Evolutionary conservation across 257 asterid species (phyloP), one percentile per base, ranked within the genome.

Genomic region (Salvia miltiorrhiza): DNA sequence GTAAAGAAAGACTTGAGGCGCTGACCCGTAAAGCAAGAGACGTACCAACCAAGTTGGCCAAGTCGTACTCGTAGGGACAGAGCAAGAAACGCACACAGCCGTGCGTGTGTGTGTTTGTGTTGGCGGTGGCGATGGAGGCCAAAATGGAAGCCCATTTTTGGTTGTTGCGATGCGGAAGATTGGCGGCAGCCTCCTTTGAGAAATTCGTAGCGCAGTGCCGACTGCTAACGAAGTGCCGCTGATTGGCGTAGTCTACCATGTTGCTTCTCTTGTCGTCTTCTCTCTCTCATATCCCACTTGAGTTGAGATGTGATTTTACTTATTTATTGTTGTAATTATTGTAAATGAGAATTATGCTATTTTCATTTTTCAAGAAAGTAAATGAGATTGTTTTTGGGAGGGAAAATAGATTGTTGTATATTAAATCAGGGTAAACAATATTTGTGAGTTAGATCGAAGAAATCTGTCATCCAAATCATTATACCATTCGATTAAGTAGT

Each of bases 21-120:
- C 63, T 72, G 80, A 76, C 77, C 72, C 50, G 17, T 2, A 43
- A 33, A 30, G 11, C 19, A 30, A 65, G 37, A 28, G 59, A 69
- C 74, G 59, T 30, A 47, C 54, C 28, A 70, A 48, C 12, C 77
- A 74, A 57, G 56, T 62, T 35, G 50, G 48, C 58, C 58, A 55
- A 11, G 57, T 39, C 64, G 32, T 26, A 16, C 47, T 39, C 64
- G 32, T 26, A 9, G 45, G 41, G 23, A 37, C 16, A 45, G 10
- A 30, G n/a, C 19, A 30, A 13, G 7, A 21, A 9, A 53, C 63
- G 33, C 68, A 44, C 69, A 49, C 65, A 57, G 13, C 35, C 65
- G 54, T 20, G 52, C 11, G 73, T 41, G 65, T 54, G 7, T 54
- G 76, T 75, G 72, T 39, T 21, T 58, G 63, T 49, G 70, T 43